Conservation (phyloP, 352 stramenopile species). For the Globisporangium rhizosaccharum region DNA sequence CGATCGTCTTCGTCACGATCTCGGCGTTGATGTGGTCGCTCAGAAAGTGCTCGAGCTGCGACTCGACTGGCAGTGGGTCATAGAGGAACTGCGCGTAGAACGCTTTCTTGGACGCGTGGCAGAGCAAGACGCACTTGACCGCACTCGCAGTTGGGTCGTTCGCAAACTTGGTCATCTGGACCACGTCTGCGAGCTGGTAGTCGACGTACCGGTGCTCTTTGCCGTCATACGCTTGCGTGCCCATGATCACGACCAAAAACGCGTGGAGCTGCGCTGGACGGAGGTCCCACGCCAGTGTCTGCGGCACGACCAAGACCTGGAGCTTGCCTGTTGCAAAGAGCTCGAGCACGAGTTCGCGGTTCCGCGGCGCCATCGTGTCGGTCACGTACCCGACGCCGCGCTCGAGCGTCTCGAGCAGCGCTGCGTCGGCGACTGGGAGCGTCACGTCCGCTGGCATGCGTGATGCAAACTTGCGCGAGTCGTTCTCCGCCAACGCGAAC, state of each 20-base stretch:
- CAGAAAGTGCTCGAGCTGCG: conserved; percentile 96
- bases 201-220: conserved; percentile 95
- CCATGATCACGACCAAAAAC: conserved; percentile 97
- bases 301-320: conserved; percentile 93
- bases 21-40: conserved; percentile 99
- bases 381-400: conserved; percentile 96
- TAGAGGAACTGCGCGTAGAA: conserved; percentile 99
- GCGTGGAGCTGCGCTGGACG: conserved; percentile 56
- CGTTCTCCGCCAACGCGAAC: conserved; percentile 89
- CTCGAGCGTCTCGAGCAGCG: conserved; percentile 92
- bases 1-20: conserved; percentile 98
- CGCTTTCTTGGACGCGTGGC: conserved; percentile 96
- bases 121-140: conserved; percentile 95
- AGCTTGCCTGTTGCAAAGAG: conserved; percentile 88
- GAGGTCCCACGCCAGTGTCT: conserved; percentile 92
- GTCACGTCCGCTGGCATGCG: conserved; percentile 25
- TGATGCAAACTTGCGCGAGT: conserved; percentile 58
- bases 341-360: conserved; percentile 87
- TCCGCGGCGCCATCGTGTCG: conserved; percentile 88
- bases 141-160: conserved; percentile 44
- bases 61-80: conserved; percentile 98
- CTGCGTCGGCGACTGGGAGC: conserved; percentile 78
- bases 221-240: conserved; percentile 97
- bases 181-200: conserved; percentile 95
- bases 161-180: conserved; percentile 97